Conservation (phyloP, 2,329 filamentous ascomycete species). For the Colletotrichum agaves region DNA sequence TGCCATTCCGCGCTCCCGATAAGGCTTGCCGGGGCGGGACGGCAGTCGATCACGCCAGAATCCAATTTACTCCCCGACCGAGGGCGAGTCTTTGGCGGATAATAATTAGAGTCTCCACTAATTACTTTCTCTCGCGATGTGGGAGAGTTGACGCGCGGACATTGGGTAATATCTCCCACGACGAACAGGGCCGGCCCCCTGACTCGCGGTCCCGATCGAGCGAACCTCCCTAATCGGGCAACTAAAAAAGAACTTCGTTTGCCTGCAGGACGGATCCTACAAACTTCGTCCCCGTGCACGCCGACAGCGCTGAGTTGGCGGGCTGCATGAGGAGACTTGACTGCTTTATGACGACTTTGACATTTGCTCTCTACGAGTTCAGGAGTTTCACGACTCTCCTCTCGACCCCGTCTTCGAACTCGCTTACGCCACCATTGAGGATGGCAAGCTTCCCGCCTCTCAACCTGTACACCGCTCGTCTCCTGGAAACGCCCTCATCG, state of each 20-base stretch:
- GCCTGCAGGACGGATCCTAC: not conserved
- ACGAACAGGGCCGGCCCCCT: slow-evolving; percentile 1
- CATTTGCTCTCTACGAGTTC: not conserved
- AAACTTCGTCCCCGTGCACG: too few relatives aligned
- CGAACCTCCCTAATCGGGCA: not conserved
- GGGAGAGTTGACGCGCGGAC: slow-evolving; percentile 16
- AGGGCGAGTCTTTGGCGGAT: not conserved
- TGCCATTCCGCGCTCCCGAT: slow-evolving; percentile 11
- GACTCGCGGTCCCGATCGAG: slow-evolving; percentile 5
- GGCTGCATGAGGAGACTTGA: not conserved
- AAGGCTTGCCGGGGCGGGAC: slow-evolving; percentile 4
- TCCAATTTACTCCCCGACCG: too few relatives aligned
- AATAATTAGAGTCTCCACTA: not conserved
- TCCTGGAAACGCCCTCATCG: slow-evolving; percentile 53
- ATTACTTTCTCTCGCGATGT: not conserved
- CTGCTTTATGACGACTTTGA: not conserved
- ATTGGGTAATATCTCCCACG: not conserved
- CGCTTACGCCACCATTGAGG: slow-evolving; percentile 69
- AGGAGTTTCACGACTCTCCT: slow-evolving; percentile 64
- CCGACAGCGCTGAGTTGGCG: not conserved
- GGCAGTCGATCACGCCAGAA: not conserved
- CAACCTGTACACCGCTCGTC: slow-evolving; percentile 69
- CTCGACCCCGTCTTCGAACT: slow-evolving; percentile 73
- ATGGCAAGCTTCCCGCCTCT: slow-evolving; percentile 65
- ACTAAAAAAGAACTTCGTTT: not conserved